Evolutionary conservation across 306 rosid species (phyloP).

Genomic region (Fagus crenata): DNA sequence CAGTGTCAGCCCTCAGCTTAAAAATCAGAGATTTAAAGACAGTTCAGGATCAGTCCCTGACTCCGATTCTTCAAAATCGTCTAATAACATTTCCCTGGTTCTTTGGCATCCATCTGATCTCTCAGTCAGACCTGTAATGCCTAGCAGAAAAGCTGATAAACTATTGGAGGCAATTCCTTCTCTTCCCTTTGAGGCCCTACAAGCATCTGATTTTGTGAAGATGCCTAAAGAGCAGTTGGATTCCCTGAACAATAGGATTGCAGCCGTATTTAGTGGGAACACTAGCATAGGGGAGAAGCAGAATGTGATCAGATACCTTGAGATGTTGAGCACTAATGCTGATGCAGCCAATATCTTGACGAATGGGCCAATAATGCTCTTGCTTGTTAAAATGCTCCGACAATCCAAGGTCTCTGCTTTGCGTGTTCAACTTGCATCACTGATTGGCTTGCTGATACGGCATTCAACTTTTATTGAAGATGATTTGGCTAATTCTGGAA

Average conservation of each 20-base stretch:
- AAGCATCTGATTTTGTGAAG: slow-evolving; percentile 78
- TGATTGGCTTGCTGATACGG: slow-evolving; percentile 84
- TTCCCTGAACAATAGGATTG: slow-evolving; percentile 53
- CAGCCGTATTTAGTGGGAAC: slow-evolving; percentile 67
- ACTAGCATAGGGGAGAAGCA: slow-evolving; percentile 83
- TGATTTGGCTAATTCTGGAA: slow-evolving; percentile 84
- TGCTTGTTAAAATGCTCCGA: slow-evolving; percentile 83
- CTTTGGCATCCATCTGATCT: slow-evolving; percentile 96
- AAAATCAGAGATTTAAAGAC: slow-evolving; percentile 70
- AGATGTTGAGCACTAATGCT: slow-evolving; percentile 81
- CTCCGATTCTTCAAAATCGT: slow-evolving; percentile 55
- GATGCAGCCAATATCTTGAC: slow-evolving; percentile 95
- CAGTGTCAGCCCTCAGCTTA: slow-evolving; percentile 70
- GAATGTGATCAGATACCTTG: slow-evolving; percentile 85
- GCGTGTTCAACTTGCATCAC: slow-evolving; percentile 91
- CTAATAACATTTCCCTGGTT: slow-evolving; percentile 60
- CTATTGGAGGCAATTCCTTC: slow-evolving; percentile 60
- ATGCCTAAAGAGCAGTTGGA: slow-evolving; percentile 81
- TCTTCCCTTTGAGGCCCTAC: slow-evolving; percentile 87
- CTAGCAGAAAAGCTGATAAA: slow-evolving; percentile 87
- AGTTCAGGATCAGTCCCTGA: slow-evolving; percentile 64
- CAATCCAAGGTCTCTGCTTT: slow-evolving; percentile 77
- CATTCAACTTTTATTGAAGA: slow-evolving; percentile 90
- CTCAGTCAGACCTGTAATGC: slow-evolving; percentile 98
- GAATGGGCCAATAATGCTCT: slow-evolving; percentile 93